A percentile compares a stretch with the other conserved stretches of the same genome.
These are phyloP conservation scores for Chaetothyriales sp. DNA, from an alignment of 2,329 filamentous ascomycete genomes.

Conservation along the genomic window DNA sequence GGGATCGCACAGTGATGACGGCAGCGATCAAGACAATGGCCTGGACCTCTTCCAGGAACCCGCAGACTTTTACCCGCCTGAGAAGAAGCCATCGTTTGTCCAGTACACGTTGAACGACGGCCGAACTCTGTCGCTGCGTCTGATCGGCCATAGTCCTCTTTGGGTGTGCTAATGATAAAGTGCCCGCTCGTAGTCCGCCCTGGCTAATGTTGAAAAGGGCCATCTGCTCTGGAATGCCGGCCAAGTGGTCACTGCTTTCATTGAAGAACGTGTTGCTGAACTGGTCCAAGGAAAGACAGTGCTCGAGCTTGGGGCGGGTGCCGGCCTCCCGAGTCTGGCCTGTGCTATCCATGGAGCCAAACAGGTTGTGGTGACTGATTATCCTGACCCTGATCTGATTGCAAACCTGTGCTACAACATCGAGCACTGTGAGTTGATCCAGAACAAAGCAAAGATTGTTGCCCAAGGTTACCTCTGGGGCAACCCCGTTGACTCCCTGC, in stretches of 20 bases:
- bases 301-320: constrained; percentile 77
- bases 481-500: constrained; percentile 42
- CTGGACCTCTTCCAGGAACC: constrained; percentile 63
- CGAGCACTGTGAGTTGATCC: constrained; percentile 35
- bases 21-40: constrained; percentile 17
- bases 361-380: constrained; percentile 67
- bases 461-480: constrained; percentile 78
- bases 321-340: constrained; percentile 68
- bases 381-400: constrained; percentile 71
- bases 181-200: not conserved
- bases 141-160: constrained; percentile 75
- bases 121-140: constrained; percentile 50
- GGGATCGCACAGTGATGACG: not conserved
- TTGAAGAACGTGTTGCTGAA: constrained; percentile 49
- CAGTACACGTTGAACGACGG: constrained; percentile 56
- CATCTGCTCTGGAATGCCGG: constrained; percentile 86
- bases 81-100: constrained; percentile 59
- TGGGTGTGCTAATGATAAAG: constrained; percentile 42
- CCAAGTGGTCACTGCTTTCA: constrained; percentile 59
- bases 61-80: constrained; percentile 61
- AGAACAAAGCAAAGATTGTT: constrained; percentile 31
- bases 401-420: constrained; percentile 67
- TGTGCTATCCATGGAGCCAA: constrained; percentile 57
- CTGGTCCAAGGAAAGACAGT: constrained; percentile 55
- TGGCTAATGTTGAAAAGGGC: constrained; percentile 36